These are phyloP conservation scores for Trichothecium sympodiale DNA, from an alignment of 2,329 filamentous ascomycete genomes.

Conservation along the genomic window DNA sequence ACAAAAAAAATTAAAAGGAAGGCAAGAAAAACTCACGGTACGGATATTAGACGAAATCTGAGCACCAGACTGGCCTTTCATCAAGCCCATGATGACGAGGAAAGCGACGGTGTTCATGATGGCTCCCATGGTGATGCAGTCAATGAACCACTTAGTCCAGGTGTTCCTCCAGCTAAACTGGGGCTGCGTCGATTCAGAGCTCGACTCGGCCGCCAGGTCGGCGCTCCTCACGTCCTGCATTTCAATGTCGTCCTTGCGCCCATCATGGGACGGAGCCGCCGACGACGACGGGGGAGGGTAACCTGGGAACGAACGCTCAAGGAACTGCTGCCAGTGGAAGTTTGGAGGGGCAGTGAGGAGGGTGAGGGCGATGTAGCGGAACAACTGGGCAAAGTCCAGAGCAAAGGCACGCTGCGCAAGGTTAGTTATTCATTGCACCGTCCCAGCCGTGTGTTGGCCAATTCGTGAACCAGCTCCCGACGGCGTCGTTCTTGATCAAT, in stretches of 20 bases:
- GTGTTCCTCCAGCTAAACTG: constrained; percentile 31
- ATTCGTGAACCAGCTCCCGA: too few species aligned
- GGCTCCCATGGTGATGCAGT: constrained; percentile 35
- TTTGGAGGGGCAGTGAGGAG: constrained; percentile 44
- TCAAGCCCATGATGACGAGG: constrained; percentile 32
- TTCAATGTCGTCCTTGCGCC: constrained; percentile 16
- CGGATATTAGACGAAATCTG: constrained; percentile 28
- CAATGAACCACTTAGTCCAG: constrained; percentile 36
- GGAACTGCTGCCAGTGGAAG: constrained; percentile 45
- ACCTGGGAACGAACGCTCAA: constrained; percentile 42
- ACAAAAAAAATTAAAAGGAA: too few species aligned
- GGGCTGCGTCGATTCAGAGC: constrained; percentile 14
- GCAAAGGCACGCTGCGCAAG: constrained; percentile 22
- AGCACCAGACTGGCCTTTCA: constrained; percentile 26
- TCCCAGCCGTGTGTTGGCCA: too few species aligned
- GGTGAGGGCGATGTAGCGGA: constrained; percentile 42
- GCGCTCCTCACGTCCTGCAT: constrained; percentile 11
- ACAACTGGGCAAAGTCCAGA: constrained; percentile 35
- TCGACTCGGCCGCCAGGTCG: too few species aligned
- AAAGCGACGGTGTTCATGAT: constrained; percentile 35
- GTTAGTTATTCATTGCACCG: too few species aligned
- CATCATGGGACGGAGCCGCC: constrained; percentile 13
- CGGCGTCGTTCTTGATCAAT: too few species aligned
- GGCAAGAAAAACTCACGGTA: constrained; percentile 13
- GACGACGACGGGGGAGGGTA: constrained; percentile 14